Percentiles rank a stretch among this genome's conserved stretches.
phyloP scores from a whole-genome alignment of 177 flowering plant genomes.

The Tripterygium wilfordii region DNA sequence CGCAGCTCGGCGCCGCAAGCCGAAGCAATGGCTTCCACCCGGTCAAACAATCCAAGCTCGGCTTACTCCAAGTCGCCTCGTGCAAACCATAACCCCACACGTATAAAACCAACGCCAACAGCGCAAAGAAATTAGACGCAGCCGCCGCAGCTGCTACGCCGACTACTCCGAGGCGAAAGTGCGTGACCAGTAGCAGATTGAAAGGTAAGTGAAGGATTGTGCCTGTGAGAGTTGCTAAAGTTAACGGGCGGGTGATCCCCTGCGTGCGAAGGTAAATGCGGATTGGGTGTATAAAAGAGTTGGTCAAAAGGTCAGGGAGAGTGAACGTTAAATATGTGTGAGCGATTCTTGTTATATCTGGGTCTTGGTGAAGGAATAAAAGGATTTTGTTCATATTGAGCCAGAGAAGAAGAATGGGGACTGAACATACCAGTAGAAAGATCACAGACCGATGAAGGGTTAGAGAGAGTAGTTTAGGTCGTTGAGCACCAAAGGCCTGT shows the following conservation, averaged over 20 bases:
- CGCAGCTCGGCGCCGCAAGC: conserved; percentile 80
- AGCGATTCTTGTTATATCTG: conserved; percentile 41
- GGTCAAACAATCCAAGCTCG: conserved; percentile 48
- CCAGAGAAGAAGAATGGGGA: conserved; percentile 76
- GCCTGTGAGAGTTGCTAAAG: conserved; percentile 56
- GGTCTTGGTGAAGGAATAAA: conserved; percentile 47
- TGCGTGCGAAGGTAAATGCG: conserved; percentile 85
- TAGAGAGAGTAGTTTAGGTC: conserved; percentile 47
- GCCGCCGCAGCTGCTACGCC: conserved; percentile 1
- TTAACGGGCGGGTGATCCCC: conserved; percentile 71
- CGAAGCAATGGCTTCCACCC: conserved; percentile 68
- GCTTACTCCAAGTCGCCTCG: conserved; percentile 51
- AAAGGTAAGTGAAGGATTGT: conserved; percentile 54
- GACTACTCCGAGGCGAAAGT: not conserved
- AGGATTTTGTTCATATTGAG: conserved; percentile 44
- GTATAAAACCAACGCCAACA: conserved; percentile 33
- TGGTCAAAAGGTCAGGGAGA: conserved; percentile 72
- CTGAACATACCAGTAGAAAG: conserved; percentile 48
- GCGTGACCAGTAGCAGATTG: conserved; percentile 10
- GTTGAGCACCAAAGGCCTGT: conserved; percentile 74
- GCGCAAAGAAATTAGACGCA: conserved; percentile 1
- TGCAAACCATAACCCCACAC: conserved; percentile 33
- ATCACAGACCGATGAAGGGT: conserved; percentile 70
- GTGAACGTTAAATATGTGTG: conserved; percentile 56
- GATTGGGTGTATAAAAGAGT: conserved; percentile 77